phyloP scores from a whole-genome alignment of 2,329 filamentous ascomycete genomes.

The Beauveria brongniartii region DNA sequence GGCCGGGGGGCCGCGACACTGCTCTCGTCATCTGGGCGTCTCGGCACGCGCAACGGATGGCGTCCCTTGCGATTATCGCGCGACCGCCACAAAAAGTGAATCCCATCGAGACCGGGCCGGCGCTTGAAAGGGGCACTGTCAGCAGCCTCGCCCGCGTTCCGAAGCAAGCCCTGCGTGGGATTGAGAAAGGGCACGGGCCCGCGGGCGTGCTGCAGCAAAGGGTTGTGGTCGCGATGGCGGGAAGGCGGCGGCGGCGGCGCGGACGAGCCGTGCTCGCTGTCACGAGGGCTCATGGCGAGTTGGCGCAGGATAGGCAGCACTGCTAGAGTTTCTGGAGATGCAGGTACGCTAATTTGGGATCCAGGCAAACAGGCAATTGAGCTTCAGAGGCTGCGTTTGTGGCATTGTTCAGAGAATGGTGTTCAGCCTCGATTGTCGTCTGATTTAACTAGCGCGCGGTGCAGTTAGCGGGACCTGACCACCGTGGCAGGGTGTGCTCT shows the following conservation, averaged over 20 bases:
- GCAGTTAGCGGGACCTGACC: too few species aligned
- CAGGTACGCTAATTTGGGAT: too few species aligned
- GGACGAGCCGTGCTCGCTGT: neutral
- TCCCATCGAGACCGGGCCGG: neutral
- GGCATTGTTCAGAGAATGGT: too few species aligned
- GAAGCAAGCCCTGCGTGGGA: neutral
- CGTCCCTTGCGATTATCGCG: slow-evolving; percentile 11
- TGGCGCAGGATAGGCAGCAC: neutral
- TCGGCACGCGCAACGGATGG: neutral
- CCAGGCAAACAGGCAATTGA: too few species aligned
- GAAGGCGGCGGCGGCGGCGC: neutral
- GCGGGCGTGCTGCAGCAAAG: neutral
- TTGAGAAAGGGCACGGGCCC: neutral
- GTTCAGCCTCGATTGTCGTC: too few species aligned
- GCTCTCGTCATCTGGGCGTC: neutral
- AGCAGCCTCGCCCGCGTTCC: neutral
- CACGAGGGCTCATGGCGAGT: neutral
- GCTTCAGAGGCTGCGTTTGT: too few species aligned
- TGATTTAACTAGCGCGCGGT: too few species aligned
- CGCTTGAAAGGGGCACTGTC: neutral
- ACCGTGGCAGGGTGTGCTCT: too few species aligned
- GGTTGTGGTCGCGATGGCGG: neutral
- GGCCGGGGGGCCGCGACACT: neutral
- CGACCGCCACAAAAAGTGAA: slow-evolving; percentile 4
- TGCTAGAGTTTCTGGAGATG: neutral